phyloP scores from a whole-genome alignment of 2,329 filamentous ascomycete genomes.

The Ophiostoma triangulosporum region DNA sequence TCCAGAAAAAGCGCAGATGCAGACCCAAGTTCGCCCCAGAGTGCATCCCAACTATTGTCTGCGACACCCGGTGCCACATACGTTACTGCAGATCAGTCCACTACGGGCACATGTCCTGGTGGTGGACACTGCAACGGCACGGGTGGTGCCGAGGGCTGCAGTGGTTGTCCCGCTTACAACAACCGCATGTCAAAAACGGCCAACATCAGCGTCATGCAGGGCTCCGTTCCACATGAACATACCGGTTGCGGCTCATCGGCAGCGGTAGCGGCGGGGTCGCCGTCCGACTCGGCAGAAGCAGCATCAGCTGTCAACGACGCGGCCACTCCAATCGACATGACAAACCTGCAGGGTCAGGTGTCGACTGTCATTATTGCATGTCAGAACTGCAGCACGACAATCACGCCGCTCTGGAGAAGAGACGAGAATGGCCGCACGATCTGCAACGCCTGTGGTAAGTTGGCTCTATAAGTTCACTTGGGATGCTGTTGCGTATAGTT shows the following conservation, averaged over 20 bases:
- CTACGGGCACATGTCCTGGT: conserved; percentile 83
- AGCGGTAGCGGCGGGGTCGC: background rate
- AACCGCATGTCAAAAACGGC: conserved; percentile 86
- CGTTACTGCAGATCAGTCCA: conserved; percentile 60
- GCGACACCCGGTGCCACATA: conserved; percentile 49
- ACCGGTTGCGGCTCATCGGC: background rate
- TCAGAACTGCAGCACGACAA: conserved; percentile 92
- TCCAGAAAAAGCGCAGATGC: conserved; percentile 29
- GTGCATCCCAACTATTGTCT: conserved; percentile 26
- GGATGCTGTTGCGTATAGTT: background rate
- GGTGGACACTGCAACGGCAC: conserved; percentile 94
- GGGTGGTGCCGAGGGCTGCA: conserved; percentile 86
- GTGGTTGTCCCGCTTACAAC: conserved; percentile 93
- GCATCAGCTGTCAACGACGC: conserved; percentile 18
- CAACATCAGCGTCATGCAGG: conserved; percentile 47
- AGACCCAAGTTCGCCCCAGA: conserved; percentile 25
- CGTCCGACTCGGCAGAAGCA: background rate
- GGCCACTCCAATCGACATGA: conserved; percentile 34
- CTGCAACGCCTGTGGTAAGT: conserved; percentile 92
- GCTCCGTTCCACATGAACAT: background rate
- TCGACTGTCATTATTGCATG: conserved; percentile 72
- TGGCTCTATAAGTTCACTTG: background rate
- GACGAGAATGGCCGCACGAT: conserved; percentile 94
- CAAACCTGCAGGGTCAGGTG: conserved; percentile 31
- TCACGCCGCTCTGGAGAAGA: conserved; percentile 88